Evolutionary conservation across 2,329 filamentous ascomycete species (phyloP), one percentile per base, ranked within the genome.

Genomic region (Leptosphaerulina australis): DNA sequence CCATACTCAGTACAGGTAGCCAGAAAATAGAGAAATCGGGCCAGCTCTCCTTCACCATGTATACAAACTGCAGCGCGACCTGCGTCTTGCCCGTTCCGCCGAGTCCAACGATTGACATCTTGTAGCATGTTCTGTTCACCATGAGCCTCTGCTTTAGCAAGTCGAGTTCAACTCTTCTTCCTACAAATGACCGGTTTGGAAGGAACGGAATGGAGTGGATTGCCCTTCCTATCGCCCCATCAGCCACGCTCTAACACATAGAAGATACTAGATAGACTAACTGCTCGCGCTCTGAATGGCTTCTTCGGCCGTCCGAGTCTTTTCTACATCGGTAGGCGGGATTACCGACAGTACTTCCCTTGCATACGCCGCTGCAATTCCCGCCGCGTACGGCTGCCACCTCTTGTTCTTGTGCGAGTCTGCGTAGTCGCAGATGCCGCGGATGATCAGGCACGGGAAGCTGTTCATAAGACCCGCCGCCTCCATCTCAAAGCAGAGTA

Each of bases 21-120:
- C 55, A 64, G 44, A 62, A 64, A 36, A 64, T 49, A 3, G 60
- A 62, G 39, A n/a, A 40, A 0, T 50, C 56, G 17, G 39, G 40
- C 39, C 29, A 20, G 4, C 15, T 55, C 30, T 66, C 37, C 26
- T 55, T 57, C 0, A 65, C 52, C 11, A 1, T 50, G 44, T 69
- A 69, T 11, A 59, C 62, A 44, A 70, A 68, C 37, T 62, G 50
- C 24, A 71, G 53, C 14, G 57, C 67, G 9, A 70, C 31, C 45
- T 68, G 62, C 25, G 68, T 69, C 55, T 71, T 71, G 26, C 68
- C 67, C 1, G 55, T 51, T 11, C 68, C 64, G 22, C 67, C 64
- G 10, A 69, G 66, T n/a, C 68, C 62, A 10, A 60, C 48, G 8
- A 71, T 55, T 1, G 64, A 59, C 31, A 69, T 43, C 38, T 58